A percentile compares a stretch with the other conserved stretches of the same genome.
phyloP scores from a whole-genome alignment of 202 grass and related monocot genomes.

The Hordeum pubiflorum region DNA sequence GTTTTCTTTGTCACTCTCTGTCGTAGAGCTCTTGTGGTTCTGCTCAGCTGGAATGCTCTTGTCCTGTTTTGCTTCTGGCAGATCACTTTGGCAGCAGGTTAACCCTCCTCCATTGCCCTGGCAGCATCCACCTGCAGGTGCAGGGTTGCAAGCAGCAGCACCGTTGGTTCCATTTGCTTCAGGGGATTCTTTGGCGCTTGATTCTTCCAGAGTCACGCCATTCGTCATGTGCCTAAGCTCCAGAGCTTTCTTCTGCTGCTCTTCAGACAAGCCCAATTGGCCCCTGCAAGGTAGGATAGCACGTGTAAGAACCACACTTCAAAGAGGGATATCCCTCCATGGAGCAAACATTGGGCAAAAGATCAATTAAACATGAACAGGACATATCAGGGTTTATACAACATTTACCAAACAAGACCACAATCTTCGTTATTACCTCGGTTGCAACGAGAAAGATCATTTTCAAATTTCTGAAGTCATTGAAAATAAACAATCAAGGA shows the following conservation, averaged over 20 bases:
- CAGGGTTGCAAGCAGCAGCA: not conserved
- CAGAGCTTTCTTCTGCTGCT: slow-evolving; percentile 70
- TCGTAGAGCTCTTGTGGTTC: slow-evolving; percentile 21
- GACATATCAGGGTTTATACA: not conserved
- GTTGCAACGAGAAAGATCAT: not conserved
- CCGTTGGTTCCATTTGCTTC: slow-evolving; percentile 24
- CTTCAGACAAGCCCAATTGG: slow-evolving; percentile 63
- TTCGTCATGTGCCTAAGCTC: slow-evolving; percentile 43
- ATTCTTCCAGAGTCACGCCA: slow-evolving; percentile 30
- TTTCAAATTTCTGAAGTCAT: not conserved
- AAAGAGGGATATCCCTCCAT: not conserved
- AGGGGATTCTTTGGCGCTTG: slow-evolving; percentile 30
- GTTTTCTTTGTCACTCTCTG: slow-evolving; percentile 26
- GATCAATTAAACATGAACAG: slow-evolving; percentile 6
- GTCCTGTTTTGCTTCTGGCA: slow-evolving; percentile 36
- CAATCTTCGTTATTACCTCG: not conserved
- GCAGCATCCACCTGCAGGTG: slow-evolving; percentile 46
- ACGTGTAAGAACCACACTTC: slow-evolving; percentile 8
- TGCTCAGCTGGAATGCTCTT: slow-evolving; percentile 36
- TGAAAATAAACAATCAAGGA: slow-evolving; percentile 5
- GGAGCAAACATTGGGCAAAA: not conserved
- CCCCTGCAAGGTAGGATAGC: slow-evolving; percentile 38
- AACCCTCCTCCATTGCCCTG: slow-evolving; percentile 49
- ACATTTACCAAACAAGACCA: not conserved
- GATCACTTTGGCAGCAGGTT: slow-evolving; percentile 62